Conservation (phyloP, 495 filamentous ascomycete species). For the Trypethelium eluteriae region DNA sequence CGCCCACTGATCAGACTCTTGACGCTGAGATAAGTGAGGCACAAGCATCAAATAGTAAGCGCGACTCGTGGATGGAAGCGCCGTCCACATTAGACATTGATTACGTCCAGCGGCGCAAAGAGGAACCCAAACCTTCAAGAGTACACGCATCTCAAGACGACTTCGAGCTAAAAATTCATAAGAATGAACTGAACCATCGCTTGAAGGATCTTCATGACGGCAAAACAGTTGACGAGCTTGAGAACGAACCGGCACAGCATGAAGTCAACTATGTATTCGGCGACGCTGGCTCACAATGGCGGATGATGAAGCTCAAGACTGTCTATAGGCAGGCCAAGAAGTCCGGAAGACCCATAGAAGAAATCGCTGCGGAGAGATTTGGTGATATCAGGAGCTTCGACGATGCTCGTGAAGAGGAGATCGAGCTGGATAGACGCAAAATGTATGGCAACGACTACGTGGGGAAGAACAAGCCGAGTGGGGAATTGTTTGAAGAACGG, state of each 20-base stretch:
- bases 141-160: conserved; percentile 48
- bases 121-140: conserved; percentile 41
- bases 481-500: conserved; percentile 76
- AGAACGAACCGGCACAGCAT: conserved; percentile 48
- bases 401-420: conserved; percentile 87
- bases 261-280: conserved; percentile 81
- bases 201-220: conserved; percentile 49
- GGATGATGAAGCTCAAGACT: conserved; percentile 86
- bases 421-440: conserved; percentile 77
- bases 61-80: conserved; percentile 93
- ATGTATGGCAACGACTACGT: conserved; percentile 82
- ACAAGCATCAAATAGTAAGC: conserved; percentile 37
- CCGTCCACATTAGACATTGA: conserved; percentile 76
- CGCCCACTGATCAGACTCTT: conserved; percentile 36
- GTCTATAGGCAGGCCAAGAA: conserved; percentile 77
- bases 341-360: conserved; percentile 60
- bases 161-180: conserved; percentile 68
- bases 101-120: conserved; percentile 63
- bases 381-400: conserved; percentile 81
- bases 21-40: conserved; percentile 27
- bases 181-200: conserved; percentile 71
- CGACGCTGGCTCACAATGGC: conserved; percentile 82
- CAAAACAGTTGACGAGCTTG: conserved; percentile 31
- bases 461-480: conserved; percentile 79
- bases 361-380: conserved; percentile 72